phyloP scores from a whole-genome alignment of 2,329 filamentous ascomycete genomes.

The Penicillium glabrum region DNA sequence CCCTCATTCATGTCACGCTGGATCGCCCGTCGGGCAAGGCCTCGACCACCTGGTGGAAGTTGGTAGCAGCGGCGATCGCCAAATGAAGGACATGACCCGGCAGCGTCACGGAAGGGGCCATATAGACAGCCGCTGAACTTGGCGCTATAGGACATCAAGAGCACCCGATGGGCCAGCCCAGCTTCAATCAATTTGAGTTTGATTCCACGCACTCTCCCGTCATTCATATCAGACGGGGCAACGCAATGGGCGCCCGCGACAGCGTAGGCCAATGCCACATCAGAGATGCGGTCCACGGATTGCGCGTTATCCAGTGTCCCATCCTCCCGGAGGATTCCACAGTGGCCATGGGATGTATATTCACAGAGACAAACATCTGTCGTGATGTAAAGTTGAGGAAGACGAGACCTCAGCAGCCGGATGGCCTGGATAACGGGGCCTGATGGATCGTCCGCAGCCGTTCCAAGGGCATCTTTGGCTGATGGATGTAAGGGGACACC shows the following conservation, averaged over 20 bases:
- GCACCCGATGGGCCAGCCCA: slow-evolving; percentile 84
- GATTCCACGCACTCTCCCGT: slow-evolving; percentile 93
- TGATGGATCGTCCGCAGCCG: slow-evolving; percentile 85
- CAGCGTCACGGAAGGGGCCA: slow-evolving; percentile 94
- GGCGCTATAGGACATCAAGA: slow-evolving; percentile 96
- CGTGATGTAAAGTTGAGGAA: slow-evolving; percentile 87
- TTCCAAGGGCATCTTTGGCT: slow-evolving; percentile 88
- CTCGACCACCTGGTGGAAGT: slow-evolving; percentile 86
- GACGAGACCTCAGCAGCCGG: slow-evolving; percentile 76
- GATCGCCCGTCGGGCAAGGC: slow-evolving; percentile 87
- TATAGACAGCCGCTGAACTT: slow-evolving; percentile 98
- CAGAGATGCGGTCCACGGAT: slow-evolving; percentile 90
- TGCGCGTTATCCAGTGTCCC: slow-evolving; percentile 89
- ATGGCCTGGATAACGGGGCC: slow-evolving; percentile 90
- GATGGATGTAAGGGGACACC: slow-evolving; percentile 81
- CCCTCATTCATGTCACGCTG: slow-evolving; percentile 87
- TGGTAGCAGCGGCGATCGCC: slow-evolving; percentile 97
- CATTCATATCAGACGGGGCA: slow-evolving; percentile 98
- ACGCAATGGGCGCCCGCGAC: slow-evolving; percentile 94
- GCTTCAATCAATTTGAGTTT: slow-evolving; percentile 97
- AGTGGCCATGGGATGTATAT: slow-evolving; percentile 97
- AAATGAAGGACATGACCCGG: slow-evolving; percentile 85
- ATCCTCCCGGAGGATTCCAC: slow-evolving; percentile 91
- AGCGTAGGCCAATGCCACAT: slow-evolving; percentile 98
- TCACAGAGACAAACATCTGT: slow-evolving; percentile 97